Conservation (phyloP, 2,329 filamentous ascomycete species). For the Madurella fahalii region DNA sequence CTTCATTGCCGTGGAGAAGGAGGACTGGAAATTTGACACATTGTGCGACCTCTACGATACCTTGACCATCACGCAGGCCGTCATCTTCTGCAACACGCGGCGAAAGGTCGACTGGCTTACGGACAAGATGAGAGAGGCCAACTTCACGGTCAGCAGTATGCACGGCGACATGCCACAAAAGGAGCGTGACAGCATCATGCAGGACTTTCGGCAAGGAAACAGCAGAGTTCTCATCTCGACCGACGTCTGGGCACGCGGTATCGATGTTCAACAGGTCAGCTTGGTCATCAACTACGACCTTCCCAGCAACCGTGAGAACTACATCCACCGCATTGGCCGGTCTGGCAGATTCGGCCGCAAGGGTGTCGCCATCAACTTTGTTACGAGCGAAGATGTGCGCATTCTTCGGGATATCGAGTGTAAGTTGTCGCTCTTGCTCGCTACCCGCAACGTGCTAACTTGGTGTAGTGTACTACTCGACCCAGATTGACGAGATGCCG, state of each 20-base stretch:
- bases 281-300: slow-evolving; percentile 99
- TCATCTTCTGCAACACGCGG: slow-evolving; percentile 99
- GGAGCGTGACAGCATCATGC: slow-evolving; percentile 98
- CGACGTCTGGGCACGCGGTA: slow-evolving; percentile 96
- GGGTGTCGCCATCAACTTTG: slow-evolving; percentile 99
- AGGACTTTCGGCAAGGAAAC: slow-evolving; percentile 96
- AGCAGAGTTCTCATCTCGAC: slow-evolving; percentile 95
- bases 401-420: slow-evolving; percentile 95
- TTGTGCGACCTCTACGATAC: slow-evolving; percentile 98
- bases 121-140: slow-evolving; percentile 98
- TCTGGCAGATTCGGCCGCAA: slow-evolving; percentile 95
- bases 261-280: slow-evolving; percentile 97
- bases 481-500: slow-evolving; percentile 97
- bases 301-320: slow-evolving; percentile 98
- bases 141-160: slow-evolving; percentile 98
- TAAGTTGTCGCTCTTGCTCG: slow-evolving; percentile 42
- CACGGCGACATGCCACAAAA: slow-evolving; percentile 99
- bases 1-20: slow-evolving; percentile 98
- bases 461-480: slow-evolving; percentile 78
- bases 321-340: slow-evolving; percentile 96
- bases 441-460: slow-evolving; percentile 13
- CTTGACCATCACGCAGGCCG: slow-evolving; percentile 94
- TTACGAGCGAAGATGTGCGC: slow-evolving; percentile 95
- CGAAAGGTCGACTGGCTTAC: slow-evolving; percentile 99
- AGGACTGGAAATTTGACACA: slow-evolving; percentile 99